These are phyloP conservation scores for Epichloe gansuensis DNA, from an alignment of 2,329 filamentous ascomycete genomes.

Conservation along the genomic window DNA sequence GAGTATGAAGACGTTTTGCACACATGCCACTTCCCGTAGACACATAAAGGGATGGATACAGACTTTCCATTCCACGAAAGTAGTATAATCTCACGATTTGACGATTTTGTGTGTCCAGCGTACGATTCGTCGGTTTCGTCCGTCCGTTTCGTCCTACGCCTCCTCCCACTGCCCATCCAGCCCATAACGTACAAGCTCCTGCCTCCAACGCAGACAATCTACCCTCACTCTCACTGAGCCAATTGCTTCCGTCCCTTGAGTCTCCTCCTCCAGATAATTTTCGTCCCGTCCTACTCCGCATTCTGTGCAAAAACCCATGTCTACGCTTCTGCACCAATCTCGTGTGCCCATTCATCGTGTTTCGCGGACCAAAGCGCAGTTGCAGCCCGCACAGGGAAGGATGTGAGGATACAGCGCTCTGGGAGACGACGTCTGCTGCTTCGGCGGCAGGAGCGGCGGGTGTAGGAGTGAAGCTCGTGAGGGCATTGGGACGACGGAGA, in stretches of 20 bases:
- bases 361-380: conserved; percentile 45
- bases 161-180: too few species aligned
- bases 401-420: conserved; percentile 35
- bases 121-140: too few species aligned
- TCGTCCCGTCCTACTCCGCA: conserved; percentile 37
- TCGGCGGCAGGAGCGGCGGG: conserved; percentile 10
- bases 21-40: too few species aligned
- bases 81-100: too few species aligned
- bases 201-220: not conserved
- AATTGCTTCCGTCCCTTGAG: conserved; percentile 39
- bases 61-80: too few species aligned
- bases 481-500: conserved; percentile 19
- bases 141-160: too few species aligned
- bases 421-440: conserved; percentile 32
- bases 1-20: too few species aligned
- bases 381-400: conserved; percentile 39
- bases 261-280: conserved; percentile 39
- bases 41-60: too few species aligned
- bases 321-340: conserved; percentile 47
- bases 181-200: not conserved
- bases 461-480: conserved; percentile 20
- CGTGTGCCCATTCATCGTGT: conserved; percentile 43
- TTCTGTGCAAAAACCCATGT: conserved; percentile 43
- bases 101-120: too few species aligned
- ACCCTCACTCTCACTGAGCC: conserved; percentile 12